Percentiles rank a stretch among this genome's conserved stretches.
Conservation (phyloP, 345 rosid genomes). For the Cardamine chenopodiifolia region DNA sequence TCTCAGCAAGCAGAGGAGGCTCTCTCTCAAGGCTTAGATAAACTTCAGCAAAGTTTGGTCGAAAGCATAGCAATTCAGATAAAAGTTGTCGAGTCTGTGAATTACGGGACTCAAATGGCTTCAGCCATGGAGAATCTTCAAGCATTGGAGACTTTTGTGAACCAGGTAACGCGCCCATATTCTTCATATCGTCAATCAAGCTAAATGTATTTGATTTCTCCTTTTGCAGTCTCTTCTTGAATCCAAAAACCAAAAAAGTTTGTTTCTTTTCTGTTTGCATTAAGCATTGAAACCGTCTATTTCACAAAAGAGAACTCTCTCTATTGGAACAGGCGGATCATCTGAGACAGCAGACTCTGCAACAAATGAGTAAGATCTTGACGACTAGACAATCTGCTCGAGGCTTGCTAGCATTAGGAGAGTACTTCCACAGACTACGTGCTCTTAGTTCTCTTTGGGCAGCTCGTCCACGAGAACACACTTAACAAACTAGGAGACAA, state of each 20-base stretch:
- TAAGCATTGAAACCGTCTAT: slow-evolving; percentile 1
- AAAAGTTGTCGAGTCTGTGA: slow-evolving; percentile 38
- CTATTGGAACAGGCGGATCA: slow-evolving; percentile 76
- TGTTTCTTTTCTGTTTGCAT: not conserved
- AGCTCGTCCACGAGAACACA: slow-evolving; percentile 69
- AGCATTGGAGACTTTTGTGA: slow-evolving; percentile 76
- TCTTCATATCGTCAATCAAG: not conserved
- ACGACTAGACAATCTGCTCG: slow-evolving; percentile 86
- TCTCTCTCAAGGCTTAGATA: slow-evolving; percentile 71
- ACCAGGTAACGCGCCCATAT: slow-evolving; percentile 58
- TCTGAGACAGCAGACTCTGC: slow-evolving; percentile 79
- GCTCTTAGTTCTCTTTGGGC: slow-evolving; percentile 94
- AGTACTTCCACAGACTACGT: slow-evolving; percentile 82
- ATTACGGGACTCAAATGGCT: slow-evolving; percentile 52
- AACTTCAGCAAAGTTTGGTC: slow-evolving; percentile 66
- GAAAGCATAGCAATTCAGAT: slow-evolving; percentile 56
- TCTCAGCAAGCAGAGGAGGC: slow-evolving; percentile 98
- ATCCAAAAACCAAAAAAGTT: not conserved
- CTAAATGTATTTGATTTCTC: not conserved
- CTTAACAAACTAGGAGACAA: slow-evolving; percentile 39
- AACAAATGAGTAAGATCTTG: slow-evolving; percentile 68
- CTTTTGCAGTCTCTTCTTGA: not conserved
- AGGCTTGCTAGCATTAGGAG: slow-evolving; percentile 76
- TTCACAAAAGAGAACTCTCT: not conserved
- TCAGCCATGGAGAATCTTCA: slow-evolving; percentile 65